These are phyloP conservation scores for Suillus paluster DNA, from an alignment of 768 basidiomycete species.

Conservation along the genomic window DNA sequence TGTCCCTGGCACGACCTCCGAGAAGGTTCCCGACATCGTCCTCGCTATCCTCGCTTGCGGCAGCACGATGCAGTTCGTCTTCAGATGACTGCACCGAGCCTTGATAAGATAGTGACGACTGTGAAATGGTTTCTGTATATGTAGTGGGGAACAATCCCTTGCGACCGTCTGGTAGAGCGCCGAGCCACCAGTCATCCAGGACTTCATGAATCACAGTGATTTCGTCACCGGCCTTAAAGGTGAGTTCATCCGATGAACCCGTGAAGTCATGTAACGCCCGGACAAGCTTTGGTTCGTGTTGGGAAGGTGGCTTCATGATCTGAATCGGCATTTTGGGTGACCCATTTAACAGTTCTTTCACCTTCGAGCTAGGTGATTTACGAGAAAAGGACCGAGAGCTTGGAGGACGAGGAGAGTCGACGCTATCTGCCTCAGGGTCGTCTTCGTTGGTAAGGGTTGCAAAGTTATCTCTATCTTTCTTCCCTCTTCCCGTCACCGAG, in stretches of 20 bases:
- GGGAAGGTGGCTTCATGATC: conserved; percentile 55
- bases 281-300: conserved; percentile 57
- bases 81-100: conserved; percentile 41
- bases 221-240: conserved; percentile 73
- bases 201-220: conserved; percentile 81
- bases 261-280: conserved; percentile 77
- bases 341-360: conserved; percentile 25
- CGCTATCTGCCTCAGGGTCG: conserved; percentile 21
- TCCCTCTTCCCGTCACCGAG: conserved; percentile 58
- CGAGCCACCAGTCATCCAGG: conserved; percentile 91
- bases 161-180: conserved; percentile 62
- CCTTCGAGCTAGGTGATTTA: conserved; percentile 32
- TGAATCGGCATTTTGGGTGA: conserved; percentile 37
- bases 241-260: conserved; percentile 78
- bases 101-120: conserved; percentile 5
- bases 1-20: conserved; percentile 18
- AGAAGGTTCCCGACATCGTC: conserved; percentile 19
- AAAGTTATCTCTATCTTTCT: conserved; percentile 67
- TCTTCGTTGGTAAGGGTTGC: conserved; percentile 53
- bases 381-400: conserved; percentile 38
- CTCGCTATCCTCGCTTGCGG: conserved; percentile 25
- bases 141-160: conserved; percentile 83
- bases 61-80: background rate
- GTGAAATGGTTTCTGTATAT: conserved; percentile 58
- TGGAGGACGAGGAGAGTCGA: conserved; percentile 37